phyloP scores from a whole-genome alignment of 225 moss, liverwort and hornwort species.

The Physcomitrium patens region DNA sequence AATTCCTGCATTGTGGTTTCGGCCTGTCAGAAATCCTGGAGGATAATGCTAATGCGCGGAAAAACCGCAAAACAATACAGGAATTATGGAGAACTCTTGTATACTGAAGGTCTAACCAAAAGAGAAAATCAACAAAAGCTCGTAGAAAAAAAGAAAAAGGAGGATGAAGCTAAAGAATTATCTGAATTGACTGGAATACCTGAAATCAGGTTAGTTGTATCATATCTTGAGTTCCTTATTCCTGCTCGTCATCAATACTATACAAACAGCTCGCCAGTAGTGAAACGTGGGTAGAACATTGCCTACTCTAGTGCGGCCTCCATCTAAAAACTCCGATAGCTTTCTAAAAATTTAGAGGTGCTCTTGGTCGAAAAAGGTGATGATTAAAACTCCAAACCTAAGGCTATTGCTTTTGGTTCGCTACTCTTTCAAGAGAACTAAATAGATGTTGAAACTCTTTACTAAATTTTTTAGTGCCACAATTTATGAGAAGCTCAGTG shows the following conservation, averaged over 20 bases:
- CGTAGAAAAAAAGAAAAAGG: slow-evolving; percentile 64
- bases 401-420: not conserved
- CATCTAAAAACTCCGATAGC: not conserved
- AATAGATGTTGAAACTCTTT: not conserved
- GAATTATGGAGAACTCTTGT: slow-evolving; percentile 92
- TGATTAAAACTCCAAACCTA: not conserved
- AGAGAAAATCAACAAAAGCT: slow-evolving; percentile 66
- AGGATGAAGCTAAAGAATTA: slow-evolving; percentile 77
- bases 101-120: slow-evolving; percentile 74
- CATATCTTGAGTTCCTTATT: not conserved
- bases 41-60: slow-evolving; percentile 84
- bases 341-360: not conserved
- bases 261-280: not conserved
- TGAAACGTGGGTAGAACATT: not conserved
- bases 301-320: too few species aligned
- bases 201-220: slow-evolving; percentile 67
- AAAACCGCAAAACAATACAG: slow-evolving; percentile 82
- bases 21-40: slow-evolving; percentile 76
- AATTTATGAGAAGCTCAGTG: not conserved
- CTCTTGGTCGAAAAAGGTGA: not conserved
- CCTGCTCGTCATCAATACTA: not conserved
- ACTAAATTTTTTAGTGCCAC: not conserved
- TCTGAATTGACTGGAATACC: slow-evolving; percentile 77
- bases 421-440: not conserved
- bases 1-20: slow-evolving; percentile 16